Evolutionary conservation across 495 filamentous ascomycete genomes (phyloP).

Genomic region (Hypoxylon crocopeplum): DNA sequence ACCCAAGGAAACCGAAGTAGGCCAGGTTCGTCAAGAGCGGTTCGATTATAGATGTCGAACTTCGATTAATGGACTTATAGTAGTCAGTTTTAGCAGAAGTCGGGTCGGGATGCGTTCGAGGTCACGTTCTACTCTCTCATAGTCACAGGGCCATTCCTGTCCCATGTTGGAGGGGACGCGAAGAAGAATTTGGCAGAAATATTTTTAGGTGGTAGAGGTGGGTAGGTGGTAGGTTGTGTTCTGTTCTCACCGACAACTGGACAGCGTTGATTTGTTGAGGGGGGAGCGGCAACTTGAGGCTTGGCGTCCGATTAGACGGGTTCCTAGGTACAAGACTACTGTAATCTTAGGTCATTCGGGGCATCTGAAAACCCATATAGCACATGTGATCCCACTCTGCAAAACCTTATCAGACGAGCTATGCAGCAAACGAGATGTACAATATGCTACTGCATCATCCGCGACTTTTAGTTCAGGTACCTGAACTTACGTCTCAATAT

Average conservation of each 20-base stretch:
- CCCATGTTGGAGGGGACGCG: slow-evolving; percentile 12
- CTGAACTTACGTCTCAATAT: neutral
- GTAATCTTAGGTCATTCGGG: neutral
- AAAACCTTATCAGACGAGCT: slow-evolving; percentile 21
- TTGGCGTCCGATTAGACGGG: neutral
- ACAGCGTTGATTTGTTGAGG: slow-evolving; percentile 32
- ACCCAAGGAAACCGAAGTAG: neutral
- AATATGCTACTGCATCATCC: neutral
- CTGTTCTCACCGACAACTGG: slow-evolving; percentile 35
- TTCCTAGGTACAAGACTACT: neutral
- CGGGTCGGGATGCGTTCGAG: slow-evolving; percentile 7
- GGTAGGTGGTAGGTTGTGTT: slow-evolving; percentile 3
- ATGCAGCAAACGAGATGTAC: slow-evolving; percentile 2
- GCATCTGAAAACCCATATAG: slow-evolving; percentile 6
- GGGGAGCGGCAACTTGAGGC: slow-evolving; percentile 8
- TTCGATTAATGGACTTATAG: slow-evolving; percentile 8
- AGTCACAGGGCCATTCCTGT: slow-evolving; percentile 31
- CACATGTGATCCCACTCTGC: slow-evolving; percentile 33
- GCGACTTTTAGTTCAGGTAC: neutral
- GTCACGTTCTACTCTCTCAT: slow-evolving; percentile 8
- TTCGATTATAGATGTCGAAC: too few relatives aligned
- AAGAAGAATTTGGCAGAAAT: slow-evolving; percentile 6
- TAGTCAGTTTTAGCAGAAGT: slow-evolving; percentile 5
- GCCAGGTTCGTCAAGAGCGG: too few relatives aligned
- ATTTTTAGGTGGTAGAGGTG: slow-evolving; percentile 10